phyloP scores from a whole-genome alignment of 345 rosid species.

The Murraya paniculata region DNA sequence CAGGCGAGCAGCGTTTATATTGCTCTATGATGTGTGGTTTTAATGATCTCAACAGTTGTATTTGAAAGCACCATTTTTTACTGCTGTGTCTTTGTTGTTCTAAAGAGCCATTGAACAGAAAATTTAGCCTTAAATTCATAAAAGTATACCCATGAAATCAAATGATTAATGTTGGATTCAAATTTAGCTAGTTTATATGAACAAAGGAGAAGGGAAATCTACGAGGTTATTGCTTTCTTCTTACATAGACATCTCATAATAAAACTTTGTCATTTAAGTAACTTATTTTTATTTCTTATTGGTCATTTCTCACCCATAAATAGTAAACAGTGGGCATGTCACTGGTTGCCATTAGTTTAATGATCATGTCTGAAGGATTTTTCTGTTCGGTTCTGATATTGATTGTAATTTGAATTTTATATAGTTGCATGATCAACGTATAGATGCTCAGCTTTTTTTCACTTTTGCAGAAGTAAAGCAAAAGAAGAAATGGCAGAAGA shows the following conservation, averaged over 20 bases:
- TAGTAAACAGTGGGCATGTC: background rate
- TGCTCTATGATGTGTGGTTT: background rate
- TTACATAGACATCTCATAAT: background rate
- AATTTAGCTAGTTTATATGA: background rate
- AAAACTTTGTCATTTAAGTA: background rate
- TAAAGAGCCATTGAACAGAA: background rate
- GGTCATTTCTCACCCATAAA: background rate
- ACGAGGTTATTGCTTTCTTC: background rate
- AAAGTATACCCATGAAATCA: background rate
- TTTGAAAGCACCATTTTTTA: background rate
- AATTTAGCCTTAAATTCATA: no score
- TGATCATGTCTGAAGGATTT: background rate
- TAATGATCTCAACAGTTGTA: background rate
- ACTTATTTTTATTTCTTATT: no score
- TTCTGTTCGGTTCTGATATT: background rate
- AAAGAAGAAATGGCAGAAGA: slow-evolving; percentile 37
- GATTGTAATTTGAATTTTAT: background rate
- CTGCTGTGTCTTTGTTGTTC: background rate
- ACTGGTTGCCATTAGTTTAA: background rate
- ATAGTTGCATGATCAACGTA: background rate
- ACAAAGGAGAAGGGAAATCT: background rate
- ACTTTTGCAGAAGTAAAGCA: background rate
- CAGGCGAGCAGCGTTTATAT: background rate
- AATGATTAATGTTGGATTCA: background rate
- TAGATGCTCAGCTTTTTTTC: background rate